Evolutionary conservation across 2,329 filamentous ascomycete genomes (phyloP).

Genomic region (Septoria petroselini): DNA sequence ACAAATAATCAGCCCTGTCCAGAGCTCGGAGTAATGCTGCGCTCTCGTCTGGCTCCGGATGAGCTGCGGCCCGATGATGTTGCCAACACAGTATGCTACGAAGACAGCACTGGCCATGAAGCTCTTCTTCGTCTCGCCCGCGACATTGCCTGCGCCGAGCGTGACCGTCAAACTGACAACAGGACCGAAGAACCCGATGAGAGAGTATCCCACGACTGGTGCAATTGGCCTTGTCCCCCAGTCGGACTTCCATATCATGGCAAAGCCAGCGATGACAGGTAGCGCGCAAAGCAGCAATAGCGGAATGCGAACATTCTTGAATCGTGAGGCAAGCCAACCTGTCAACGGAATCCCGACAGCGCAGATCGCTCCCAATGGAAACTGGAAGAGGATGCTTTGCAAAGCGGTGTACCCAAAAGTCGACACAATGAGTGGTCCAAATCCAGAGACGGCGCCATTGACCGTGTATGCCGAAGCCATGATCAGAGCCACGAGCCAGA

Average conservation of each 20-base stretch:
- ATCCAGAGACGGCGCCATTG: conserved; percentile 17
- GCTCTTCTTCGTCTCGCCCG: conserved; percentile 37
- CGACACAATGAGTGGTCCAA: conserved; percentile 3
- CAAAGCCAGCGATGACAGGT: conserved; percentile 24
- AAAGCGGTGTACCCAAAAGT: conserved; percentile 4
- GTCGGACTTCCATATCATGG: conserved; percentile 2
- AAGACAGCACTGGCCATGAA: conserved; percentile 33
- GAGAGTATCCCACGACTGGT: conserved; percentile 3
- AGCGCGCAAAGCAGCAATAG: conserved; percentile 39
- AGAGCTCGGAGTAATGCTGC: conserved; percentile 15
- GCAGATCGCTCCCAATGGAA: background rate
- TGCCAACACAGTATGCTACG: conserved; percentile 23
- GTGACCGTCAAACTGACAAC: conserved; percentile 27
- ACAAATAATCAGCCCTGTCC: conserved; percentile 19
- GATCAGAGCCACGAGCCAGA: conserved; percentile 42
- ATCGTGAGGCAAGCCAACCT: background rate
- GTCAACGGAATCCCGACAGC: background rate
- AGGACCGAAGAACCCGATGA: conserved; percentile 3
- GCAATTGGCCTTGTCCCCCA: background rate
- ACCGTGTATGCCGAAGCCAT: conserved; percentile 9
- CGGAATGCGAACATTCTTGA: background rate
- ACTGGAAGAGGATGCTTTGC: conserved; percentile 2
- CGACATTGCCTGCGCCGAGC: conserved; percentile 32
- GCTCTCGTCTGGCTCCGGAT: conserved; percentile 16
- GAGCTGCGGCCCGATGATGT: conserved; percentile 24